phyloP scores from a whole-genome alignment of 139 green algal genomes.

The Asterochloris sp. region DNA sequence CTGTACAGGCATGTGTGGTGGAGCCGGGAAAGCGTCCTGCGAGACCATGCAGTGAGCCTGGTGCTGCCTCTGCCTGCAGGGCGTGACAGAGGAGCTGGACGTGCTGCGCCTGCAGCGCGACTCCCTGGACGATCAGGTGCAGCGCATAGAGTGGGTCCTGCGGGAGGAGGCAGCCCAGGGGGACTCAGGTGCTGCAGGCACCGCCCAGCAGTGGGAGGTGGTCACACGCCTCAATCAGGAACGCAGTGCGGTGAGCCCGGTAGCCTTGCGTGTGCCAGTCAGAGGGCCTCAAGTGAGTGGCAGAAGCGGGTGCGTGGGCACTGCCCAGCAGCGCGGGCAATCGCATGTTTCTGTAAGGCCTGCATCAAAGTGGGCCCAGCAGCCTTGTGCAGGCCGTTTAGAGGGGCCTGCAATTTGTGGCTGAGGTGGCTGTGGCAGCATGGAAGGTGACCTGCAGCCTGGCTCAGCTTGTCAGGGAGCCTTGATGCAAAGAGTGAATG shows the following conservation, averaged over 20 bases:
- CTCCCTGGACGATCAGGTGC: conserved; percentile 78
- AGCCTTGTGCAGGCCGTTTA: too few species aligned
- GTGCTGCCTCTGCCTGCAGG: not conserved
- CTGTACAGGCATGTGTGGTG: too few species aligned
- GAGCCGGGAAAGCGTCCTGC: too few species aligned
- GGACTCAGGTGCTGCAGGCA: not conserved
- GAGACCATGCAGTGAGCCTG: not conserved
- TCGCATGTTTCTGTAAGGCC: too few species aligned
- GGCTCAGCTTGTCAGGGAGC: too few species aligned
- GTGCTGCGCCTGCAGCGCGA: conserved; percentile 64
- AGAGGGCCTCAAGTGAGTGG: not conserved
- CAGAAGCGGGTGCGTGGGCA: too few species aligned
- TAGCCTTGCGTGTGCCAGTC: not conserved
- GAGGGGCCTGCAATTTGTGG: too few species aligned
- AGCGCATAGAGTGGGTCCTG: conserved; percentile 71
- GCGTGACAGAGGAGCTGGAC: not conserved
- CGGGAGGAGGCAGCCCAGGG: not conserved
- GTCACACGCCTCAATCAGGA: conserved; percentile 37
- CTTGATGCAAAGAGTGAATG: too few species aligned
- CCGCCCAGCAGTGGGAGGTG: conserved; percentile 1
- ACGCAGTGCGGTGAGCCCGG: conserved; percentile 17
- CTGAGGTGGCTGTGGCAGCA: too few species aligned
- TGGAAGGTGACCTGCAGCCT: too few species aligned
- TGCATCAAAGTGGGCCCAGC: too few species aligned
- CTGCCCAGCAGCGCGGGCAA: too few species aligned